Evolutionary conservation across 169 alveolate genomes (phyloP).

Genomic region (Miamiensis avidus): DNA sequence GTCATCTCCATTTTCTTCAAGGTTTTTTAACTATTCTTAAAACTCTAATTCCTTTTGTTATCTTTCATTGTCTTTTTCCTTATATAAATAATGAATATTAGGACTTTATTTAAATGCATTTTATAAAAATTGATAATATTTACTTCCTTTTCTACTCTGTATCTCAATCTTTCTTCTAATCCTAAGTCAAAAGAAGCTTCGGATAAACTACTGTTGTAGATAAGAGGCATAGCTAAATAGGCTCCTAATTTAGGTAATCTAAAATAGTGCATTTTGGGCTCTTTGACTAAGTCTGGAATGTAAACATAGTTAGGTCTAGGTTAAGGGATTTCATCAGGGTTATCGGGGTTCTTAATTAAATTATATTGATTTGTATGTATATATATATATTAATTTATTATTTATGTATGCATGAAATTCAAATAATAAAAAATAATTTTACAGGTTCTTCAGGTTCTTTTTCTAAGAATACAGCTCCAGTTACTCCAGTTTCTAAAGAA

Average conservation of each 20-base stretch:
- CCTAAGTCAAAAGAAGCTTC: slow-evolving; percentile 74
- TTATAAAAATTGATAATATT: slow-evolving; percentile 43
- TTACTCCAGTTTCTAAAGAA: slow-evolving; percentile 62
- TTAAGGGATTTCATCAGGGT: slow-evolving; percentile 38
- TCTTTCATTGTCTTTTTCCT: slow-evolving; percentile 53
- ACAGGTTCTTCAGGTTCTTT: slow-evolving; percentile 61
- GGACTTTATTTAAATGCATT: background rate
- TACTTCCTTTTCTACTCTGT: slow-evolving; percentile 52
- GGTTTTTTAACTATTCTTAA: slow-evolving; percentile 43
- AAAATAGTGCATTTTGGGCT: slow-evolving; percentile 72
- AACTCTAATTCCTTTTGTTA: slow-evolving; percentile 36
- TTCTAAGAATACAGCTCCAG: slow-evolving; percentile 66
- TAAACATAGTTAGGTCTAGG: slow-evolving; percentile 59
- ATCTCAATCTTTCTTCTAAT: slow-evolving; percentile 60
- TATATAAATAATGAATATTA: slow-evolving; percentile 10
- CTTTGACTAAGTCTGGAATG: slow-evolving; percentile 79
- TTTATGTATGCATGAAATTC: no score
- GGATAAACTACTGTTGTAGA: slow-evolving; percentile 65
- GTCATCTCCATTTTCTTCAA: slow-evolving; percentile 56
- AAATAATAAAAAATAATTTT: no score
- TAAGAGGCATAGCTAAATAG: slow-evolving; percentile 72
- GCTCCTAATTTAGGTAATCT: slow-evolving; percentile 82
- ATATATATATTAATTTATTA: no score
- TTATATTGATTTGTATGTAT: no score
- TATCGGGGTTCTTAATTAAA: slow-evolving; percentile 6